These are phyloP conservation scores for Pseudotulostoma volvatum DNA, from an alignment of 495 filamentous ascomycete genomes.

Conservation along the genomic window DNA sequence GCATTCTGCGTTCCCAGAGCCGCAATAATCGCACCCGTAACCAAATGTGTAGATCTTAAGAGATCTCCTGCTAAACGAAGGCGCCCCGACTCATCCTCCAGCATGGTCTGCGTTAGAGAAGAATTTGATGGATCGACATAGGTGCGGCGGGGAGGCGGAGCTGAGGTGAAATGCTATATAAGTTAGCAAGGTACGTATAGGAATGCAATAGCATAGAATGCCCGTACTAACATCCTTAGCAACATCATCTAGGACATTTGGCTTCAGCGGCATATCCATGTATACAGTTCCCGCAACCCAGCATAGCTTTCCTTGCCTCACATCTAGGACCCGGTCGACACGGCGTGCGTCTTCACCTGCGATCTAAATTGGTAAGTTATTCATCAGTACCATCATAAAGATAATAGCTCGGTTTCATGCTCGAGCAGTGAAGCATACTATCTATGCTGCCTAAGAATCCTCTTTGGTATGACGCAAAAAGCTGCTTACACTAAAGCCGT, in stretches of 20 bases:
- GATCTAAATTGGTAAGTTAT: slow-evolving; percentile 45
- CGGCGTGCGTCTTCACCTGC: slow-evolving; percentile 55
- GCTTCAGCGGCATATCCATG: slow-evolving; percentile 94
- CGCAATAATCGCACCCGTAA: slow-evolving; percentile 82
- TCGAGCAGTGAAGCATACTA: too few species aligned
- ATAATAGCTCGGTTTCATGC: too few species aligned
- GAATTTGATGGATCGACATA: slow-evolving; percentile 40
- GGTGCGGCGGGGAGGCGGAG: slow-evolving; percentile 62
- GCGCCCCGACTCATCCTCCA: slow-evolving; percentile 95
- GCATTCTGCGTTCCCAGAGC: slow-evolving; percentile 84
- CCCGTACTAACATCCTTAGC: slow-evolving; percentile 59
- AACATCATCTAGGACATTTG: slow-evolving; percentile 90
- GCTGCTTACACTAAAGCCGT: slow-evolving; percentile 41
- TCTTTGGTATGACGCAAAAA: background rate
- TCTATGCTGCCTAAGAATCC: background rate
- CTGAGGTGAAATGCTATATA: slow-evolving; percentile 68
- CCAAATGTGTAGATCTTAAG: slow-evolving; percentile 48
- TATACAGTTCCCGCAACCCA: slow-evolving; percentile 93
- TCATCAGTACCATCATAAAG: too few species aligned
- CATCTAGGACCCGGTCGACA: slow-evolving; percentile 81
- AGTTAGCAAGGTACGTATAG: background rate
- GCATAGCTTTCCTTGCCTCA: slow-evolving; percentile 86
- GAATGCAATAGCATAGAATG: slow-evolving; percentile 5
- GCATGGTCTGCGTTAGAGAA: slow-evolving; percentile 47
- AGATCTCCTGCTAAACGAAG: slow-evolving; percentile 57